Conservation (phyloP, 2,329 filamentous ascomycete genomes). For the Ustulina deusta region DNA sequence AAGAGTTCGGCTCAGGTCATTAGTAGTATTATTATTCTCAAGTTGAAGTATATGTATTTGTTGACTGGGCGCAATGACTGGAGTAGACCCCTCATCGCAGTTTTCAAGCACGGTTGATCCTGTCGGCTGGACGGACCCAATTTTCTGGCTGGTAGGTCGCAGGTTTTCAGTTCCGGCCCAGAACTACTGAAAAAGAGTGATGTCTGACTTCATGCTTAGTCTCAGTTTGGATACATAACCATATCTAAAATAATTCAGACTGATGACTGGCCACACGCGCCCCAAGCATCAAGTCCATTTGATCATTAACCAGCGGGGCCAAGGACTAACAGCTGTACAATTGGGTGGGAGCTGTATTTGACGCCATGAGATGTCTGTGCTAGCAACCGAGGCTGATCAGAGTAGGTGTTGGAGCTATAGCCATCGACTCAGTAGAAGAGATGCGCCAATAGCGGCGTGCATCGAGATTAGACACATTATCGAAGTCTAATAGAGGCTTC, state of each 20-base stretch:
- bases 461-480: constrained; percentile 45
- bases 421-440: background rate
- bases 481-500: constrained; percentile 62
- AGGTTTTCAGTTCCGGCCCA: background rate
- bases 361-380: background rate
- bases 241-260: background rate
- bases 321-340: background rate
- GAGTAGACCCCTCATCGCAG: constrained; percentile 32
- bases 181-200: background rate
- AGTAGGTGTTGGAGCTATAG: background rate
- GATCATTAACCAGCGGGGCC: background rate
- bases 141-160: constrained; percentile 15
- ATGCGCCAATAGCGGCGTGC: background rate
- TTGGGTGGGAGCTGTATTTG: background rate
- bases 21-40: background rate
- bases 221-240: background rate
- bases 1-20: background rate
- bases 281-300: too few species aligned
- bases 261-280: too few species aligned
- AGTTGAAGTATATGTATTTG: background rate
- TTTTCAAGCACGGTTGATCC: background rate
- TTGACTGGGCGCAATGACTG: constrained; percentile 11
- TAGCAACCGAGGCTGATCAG: background rate
- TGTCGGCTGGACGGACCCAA: constrained; percentile 24
- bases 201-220: background rate